These are phyloP conservation scores for Penicillium verhagenii DNA, from an alignment of 495 filamentous ascomycete species.

Conservation along the genomic window DNA sequence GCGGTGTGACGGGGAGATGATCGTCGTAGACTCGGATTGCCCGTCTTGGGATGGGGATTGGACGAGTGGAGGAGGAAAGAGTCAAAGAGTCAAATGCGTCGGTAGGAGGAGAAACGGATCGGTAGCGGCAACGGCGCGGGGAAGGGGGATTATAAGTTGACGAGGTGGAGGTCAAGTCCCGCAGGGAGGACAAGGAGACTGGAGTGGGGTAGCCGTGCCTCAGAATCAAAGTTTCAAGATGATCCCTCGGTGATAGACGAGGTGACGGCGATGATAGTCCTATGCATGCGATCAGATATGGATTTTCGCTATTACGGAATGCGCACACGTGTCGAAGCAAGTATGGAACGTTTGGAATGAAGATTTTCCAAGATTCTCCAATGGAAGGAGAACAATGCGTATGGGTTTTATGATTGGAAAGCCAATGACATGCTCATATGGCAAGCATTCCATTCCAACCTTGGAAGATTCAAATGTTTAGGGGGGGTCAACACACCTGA, in stretches of 20 bases:
- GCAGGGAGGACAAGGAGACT: slow-evolving; percentile 72
- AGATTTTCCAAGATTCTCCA: too few relatives aligned
- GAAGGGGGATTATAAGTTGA: slow-evolving; percentile 56
- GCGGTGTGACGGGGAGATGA: slow-evolving; percentile 43
- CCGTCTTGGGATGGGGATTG: slow-evolving; percentile 42
- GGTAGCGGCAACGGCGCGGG: slow-evolving; percentile 19
- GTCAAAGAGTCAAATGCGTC: slow-evolving; percentile 30
- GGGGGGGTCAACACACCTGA: too few relatives aligned
- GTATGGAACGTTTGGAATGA: slow-evolving; percentile 13
- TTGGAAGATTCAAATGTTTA: too few relatives aligned
- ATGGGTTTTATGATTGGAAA: too few relatives aligned
- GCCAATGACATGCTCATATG: background rate
- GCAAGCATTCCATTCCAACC: slow-evolving; percentile 18
- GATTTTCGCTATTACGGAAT: slow-evolving; percentile 42
- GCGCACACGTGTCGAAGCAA: slow-evolving; percentile 33
- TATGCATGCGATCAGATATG: slow-evolving; percentile 58
- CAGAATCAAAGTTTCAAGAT: slow-evolving; percentile 63
- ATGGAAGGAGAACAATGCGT: too few relatives aligned
- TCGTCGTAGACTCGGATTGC: slow-evolving; percentile 28
- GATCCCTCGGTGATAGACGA: slow-evolving; percentile 59
- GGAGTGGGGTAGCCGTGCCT: slow-evolving; percentile 48
- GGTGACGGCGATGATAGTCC: slow-evolving; percentile 45
- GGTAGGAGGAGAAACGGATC: slow-evolving; percentile 11
- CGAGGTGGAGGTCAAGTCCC: slow-evolving; percentile 68
- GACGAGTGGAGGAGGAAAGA: slow-evolving; percentile 35